These are phyloP conservation scores for Arachnomyces sp. DNA, from an alignment of 2,329 filamentous ascomycete genomes.

Conservation along the genomic window DNA sequence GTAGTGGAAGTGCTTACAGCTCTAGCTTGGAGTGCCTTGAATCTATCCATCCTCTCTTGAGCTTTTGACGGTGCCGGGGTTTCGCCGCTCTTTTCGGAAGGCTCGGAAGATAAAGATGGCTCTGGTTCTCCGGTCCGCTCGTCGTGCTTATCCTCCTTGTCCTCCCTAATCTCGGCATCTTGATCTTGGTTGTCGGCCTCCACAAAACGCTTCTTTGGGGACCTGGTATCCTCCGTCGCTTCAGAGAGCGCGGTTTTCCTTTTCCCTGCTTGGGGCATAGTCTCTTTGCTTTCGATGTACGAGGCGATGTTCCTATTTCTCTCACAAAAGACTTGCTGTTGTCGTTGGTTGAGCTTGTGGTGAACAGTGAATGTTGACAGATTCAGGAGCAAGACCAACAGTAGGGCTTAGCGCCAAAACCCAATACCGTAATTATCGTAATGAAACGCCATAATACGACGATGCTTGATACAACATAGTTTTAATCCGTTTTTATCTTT, in stretches of 20 bases:
- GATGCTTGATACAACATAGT: too few relatives aligned
- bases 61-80: conserved; percentile 21
- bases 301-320: too few relatives aligned
- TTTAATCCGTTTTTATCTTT: too few relatives aligned
- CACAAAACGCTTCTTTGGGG: conserved; percentile 11
- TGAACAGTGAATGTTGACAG: too few relatives aligned
- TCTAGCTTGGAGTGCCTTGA: conserved; percentile 79
- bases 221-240: conserved; percentile 12
- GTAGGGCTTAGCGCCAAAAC: too few relatives aligned
- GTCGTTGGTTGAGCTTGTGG: too few relatives aligned
- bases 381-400: too few relatives aligned
- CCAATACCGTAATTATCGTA: too few relatives aligned
- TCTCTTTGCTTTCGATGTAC: too few relatives aligned
- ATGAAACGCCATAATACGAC: too few relatives aligned
- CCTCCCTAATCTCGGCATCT: conserved; percentile 8
- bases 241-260: conserved; percentile 11
- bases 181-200: conserved; percentile 6
- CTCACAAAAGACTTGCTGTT: too few relatives aligned
- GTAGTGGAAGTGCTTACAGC: conserved; percentile 39
- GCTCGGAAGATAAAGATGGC: too few relatives aligned
- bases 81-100: conserved; percentile 8
- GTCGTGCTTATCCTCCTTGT: conserved; percentile 7
- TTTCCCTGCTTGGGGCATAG: neutral
- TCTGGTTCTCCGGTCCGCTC: conserved; percentile 7
- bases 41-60: conserved; percentile 66